Base-by-base conservation (phyloP, 352 stramenopile genomes). In the Phytophthora agathidicida region DNA sequence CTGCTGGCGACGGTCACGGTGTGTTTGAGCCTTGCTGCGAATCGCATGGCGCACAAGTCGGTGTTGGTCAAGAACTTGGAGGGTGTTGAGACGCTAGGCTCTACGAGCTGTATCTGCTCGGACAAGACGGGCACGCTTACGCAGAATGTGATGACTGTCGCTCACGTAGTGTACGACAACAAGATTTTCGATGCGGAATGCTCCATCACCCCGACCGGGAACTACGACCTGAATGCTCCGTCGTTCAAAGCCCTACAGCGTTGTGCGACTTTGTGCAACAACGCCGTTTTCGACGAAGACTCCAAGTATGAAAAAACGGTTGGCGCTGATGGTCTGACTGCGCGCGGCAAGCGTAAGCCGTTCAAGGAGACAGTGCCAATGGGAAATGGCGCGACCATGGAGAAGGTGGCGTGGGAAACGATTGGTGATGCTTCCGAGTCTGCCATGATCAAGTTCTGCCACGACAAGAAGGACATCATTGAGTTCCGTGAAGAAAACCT, bases 111-210 rank as follows among this genome's bases (percentile, higher is more conserved):
- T 59, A 98, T 99, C 61, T 73, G 62, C 53, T 76, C 88, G n/a
- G 96, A 98, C 66, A 98, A 98, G 76, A 98, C 93, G 1, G 93
- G 93, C 14, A 98, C 94, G 43, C 73, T 98, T 13, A 98, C 94
- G 16, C 76, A 94, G 41, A 98, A 98, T 62, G 82, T 96, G 57
- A 98, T 98, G 94, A 98, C 93, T 10, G 91, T 98, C 14, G 88
- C 91, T 0, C 77, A 96, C 24, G 31, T 84, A 37, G 90, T 83
- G 36, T 91, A 91, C 45, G 75, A 80, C 64, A 93, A 93, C 68
- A 71, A 75, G 49, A 87, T 91, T 26, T 91, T 82, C 9, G 81
- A 93, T 26, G 80, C 81, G 26, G 83, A 93, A 53, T 91, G 83
- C 59, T 93, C 83, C 0, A 77, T 90, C 41, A 96, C 77, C 14